Evolutionary conservation across 2,329 filamentous ascomycete genomes (phyloP), one percentile per base, ranked within the genome.

Genomic region (Aspergillus carbonarius): DNA sequence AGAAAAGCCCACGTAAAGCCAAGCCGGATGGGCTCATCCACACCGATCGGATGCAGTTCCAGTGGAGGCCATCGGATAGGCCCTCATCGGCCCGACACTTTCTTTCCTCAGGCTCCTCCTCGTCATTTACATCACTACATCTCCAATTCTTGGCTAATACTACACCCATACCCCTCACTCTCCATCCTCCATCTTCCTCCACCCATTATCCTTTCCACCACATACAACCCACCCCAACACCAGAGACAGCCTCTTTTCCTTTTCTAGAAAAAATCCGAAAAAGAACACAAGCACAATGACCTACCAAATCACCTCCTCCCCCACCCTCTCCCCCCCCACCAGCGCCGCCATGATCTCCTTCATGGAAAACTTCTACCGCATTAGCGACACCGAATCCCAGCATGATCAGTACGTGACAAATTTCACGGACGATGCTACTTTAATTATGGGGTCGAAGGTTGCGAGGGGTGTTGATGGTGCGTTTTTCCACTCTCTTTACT

Each of bases 371-470:
- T 76, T 76, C 68, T 76, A 75, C 64, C 57, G 62, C 39, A 72
- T 63, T 47, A 76, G 73, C 63, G 74, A 76, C 61, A 69, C 66
- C 13, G 73, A 75, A 42, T 63, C 67, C 37, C 40, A 62, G 23
- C 74, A 76, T 53, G 71, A 73, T 15, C 64, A 70, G 59, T 76
- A 76, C 58, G 70, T 71, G 18, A 54, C 63, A 15, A 68, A 60
- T 54, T 76, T 76, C 62, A 75, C 72, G 0, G 49, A 65, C 0
- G 71, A 74, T 59, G 74, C 73, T 1, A 76, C 73, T 0, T 39
- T 76, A 10, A 74, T 75, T 10, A 75, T 76, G 72, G 74, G 73
- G 1, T 63, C 73, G 0, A 76, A 75, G 58, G 59, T 69, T 13
- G 73, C 70, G 0, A 68, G 67, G 42, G 74, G 74, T 2, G 40